Evolutionary conservation across 2,329 filamentous ascomycete genomes (phyloP).

Genomic region (Cladophialophora immunda): DNA sequence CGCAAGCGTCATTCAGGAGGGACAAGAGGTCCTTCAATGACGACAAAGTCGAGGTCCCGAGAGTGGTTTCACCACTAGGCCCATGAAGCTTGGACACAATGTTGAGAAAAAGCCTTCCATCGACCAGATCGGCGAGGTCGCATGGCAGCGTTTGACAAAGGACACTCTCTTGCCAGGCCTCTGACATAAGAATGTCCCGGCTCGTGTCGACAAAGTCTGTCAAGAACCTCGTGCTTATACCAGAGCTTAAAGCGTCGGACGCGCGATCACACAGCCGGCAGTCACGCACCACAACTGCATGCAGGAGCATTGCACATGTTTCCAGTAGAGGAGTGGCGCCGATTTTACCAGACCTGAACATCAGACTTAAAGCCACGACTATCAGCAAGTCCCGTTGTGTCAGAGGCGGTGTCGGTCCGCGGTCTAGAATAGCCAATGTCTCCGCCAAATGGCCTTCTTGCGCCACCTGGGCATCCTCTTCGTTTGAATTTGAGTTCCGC

Average conservation of each 20-base stretch:
- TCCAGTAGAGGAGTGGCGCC: not conserved
- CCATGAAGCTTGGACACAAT: not conserved
- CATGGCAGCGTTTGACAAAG: not conserved
- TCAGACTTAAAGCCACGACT: not conserved
- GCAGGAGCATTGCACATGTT: constrained; percentile 1
- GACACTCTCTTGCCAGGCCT: not conserved
- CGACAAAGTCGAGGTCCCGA: not conserved
- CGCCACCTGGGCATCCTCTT: not conserved
- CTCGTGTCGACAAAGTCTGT: not conserved
- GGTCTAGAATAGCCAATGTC: not conserved
- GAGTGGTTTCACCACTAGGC: not conserved
- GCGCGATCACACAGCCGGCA: not conserved
- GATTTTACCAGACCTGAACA: not conserved
- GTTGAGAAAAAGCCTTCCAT: not conserved
- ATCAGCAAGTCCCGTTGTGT: not conserved
- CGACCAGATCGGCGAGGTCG: not conserved
- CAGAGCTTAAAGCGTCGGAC: not conserved
- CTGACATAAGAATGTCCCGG: not conserved
- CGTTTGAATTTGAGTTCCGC: not conserved
- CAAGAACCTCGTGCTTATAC: not conserved
- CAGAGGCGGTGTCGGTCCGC: not conserved
- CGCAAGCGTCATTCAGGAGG: not conserved
- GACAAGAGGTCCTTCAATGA: not conserved
- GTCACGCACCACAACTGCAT: not conserved
- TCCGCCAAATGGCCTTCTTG: not conserved